phyloP scores from a whole-genome alignment of 495 filamentous ascomycete genomes.

The Neurospora intermedia region DNA sequence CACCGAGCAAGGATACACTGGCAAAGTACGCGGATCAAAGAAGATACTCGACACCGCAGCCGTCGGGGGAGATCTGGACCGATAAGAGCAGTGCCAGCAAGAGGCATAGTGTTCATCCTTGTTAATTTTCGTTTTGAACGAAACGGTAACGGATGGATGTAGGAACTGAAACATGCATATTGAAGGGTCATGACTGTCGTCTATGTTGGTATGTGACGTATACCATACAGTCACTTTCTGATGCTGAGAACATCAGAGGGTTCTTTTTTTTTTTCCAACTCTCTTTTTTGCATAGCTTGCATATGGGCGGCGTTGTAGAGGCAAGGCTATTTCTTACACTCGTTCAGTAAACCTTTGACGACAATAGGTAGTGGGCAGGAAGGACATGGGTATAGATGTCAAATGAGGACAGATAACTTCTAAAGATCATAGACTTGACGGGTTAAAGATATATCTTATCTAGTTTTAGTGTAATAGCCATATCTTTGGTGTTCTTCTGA shows the following conservation, averaged over 20 bases:
- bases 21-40: conserved; percentile 6
- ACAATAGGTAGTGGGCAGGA: neutral
- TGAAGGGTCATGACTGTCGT: neutral
- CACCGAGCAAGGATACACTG: conserved; percentile 4
- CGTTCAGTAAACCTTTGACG: neutral
- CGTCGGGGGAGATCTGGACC: neutral
- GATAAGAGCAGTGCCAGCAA: neutral
- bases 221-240: neutral
- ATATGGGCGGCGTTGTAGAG: neutral
- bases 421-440: neutral
- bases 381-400: neutral
- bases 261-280: neutral
- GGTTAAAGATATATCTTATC: neutral
- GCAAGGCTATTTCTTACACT: neutral
- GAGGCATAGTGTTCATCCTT: neutral
- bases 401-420: neutral
- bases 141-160: neutral
- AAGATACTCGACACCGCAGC: conserved; percentile 3
- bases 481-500: neutral
- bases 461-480: neutral
- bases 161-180: neutral
- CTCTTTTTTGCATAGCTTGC: neutral
- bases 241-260: neutral
- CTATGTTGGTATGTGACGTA: neutral
- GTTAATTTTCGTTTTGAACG: neutral